Conservation (phyloP, 192 early-diverging fungal genomes). For the Thoreauomyces humboldtii region DNA sequence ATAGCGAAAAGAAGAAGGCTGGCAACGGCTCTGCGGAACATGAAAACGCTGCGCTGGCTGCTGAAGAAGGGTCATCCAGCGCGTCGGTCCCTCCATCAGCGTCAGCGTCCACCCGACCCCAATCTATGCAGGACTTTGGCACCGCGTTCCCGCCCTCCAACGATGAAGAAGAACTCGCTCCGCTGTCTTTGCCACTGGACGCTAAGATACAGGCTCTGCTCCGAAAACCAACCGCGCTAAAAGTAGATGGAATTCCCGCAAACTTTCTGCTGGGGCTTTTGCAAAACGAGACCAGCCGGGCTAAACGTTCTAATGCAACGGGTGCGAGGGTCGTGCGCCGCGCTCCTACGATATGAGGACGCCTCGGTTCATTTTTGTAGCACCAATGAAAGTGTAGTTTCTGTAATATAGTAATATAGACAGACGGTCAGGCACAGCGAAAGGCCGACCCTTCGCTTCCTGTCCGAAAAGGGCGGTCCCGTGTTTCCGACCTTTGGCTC, state of each 20-base stretch:
- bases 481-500: too few relatives aligned
- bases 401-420: too few relatives aligned
- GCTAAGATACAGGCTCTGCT: neutral
- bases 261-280: constrained; percentile 14
- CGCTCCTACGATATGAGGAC: constrained; percentile 1
- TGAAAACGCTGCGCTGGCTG: neutral
- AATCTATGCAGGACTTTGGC: neutral
- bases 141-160: neutral
- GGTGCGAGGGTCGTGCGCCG: neutral
- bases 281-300: constrained; percentile 5
- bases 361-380: too few relatives aligned
- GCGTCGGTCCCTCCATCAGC: neutral
- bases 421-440: too few relatives aligned
- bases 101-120: neutral
- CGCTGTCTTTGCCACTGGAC: neutral
- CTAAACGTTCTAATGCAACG: neutral
- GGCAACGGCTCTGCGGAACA: constrained; percentile 1
- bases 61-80: neutral
- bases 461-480: too few relatives aligned
- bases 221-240: constrained; percentile 11
- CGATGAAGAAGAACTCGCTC: neutral
- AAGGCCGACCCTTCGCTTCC: too few relatives aligned
- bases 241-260: constrained; percentile 20
- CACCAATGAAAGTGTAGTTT: too few relatives aligned
- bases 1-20: neutral